A percentile compares a stretch with the other conserved stretches of the same genome.
Conservation (phyloP, 352 stramenopile species). For the Pythium grandisporangium region DNA sequence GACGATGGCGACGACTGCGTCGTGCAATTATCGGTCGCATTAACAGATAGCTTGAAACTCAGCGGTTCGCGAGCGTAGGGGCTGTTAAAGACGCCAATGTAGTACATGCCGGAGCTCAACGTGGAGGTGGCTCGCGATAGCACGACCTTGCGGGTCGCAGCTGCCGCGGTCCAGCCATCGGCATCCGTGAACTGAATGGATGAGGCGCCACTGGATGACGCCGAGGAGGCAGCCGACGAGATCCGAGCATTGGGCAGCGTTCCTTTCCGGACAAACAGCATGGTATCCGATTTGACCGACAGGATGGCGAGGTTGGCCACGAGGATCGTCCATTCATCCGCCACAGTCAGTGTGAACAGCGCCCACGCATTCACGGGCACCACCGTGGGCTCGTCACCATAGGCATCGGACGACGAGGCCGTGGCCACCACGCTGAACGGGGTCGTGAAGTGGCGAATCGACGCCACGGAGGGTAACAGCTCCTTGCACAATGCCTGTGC, state of each 20-base stretch:
- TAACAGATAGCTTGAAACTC: constrained; percentile 41
- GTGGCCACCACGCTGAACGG: constrained; percentile 29
- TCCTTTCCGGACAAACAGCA: constrained; percentile 63
- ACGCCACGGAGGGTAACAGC: constrained; percentile 43
- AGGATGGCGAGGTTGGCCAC: constrained; percentile 30
- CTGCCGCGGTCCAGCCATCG: constrained; percentile 31
- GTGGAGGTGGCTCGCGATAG: constrained; percentile 48
- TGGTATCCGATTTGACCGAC: constrained; percentile 41
- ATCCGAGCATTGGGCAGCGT: no score
- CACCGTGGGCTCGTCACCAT: no score
- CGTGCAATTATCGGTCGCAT: constrained; percentile 33
- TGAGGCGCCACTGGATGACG: constrained; percentile 2
- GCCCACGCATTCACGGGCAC: constrained; percentile 40
- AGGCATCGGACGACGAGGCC: background rate
- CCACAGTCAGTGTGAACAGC: constrained; percentile 45
- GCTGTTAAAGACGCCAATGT: constrained; percentile 66
- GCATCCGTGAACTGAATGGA: constrained; percentile 46
- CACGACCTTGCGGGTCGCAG: constrained; percentile 36
- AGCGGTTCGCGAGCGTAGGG: constrained; percentile 42
- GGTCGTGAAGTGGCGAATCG: constrained; percentile 37
- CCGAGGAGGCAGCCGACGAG: constrained; percentile 7
- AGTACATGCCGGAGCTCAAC: constrained; percentile 64
- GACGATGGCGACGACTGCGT: no score
- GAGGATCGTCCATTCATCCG: constrained; percentile 51
- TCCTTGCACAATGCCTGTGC: constrained; percentile 51